phyloP scores from a whole-genome alignment of 257 asterid species.

The Sherardia arvensis region DNA sequence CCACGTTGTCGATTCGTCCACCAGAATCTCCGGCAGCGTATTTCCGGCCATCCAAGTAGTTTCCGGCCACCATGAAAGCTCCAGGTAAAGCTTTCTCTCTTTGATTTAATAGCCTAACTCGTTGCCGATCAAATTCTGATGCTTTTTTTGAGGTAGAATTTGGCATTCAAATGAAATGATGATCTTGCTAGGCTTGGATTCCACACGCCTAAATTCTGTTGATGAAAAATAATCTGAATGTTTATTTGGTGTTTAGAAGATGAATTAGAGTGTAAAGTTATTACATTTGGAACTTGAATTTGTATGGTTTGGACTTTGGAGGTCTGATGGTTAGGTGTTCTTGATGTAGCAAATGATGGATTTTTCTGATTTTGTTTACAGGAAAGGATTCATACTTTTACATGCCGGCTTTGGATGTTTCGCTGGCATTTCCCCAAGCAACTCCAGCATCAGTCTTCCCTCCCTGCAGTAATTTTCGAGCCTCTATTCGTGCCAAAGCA shows the following conservation, averaged over 20 bases:
- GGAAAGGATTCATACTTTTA: conserved; percentile 61
- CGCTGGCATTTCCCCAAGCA: conserved; percentile 91
- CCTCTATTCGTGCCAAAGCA: background rate
- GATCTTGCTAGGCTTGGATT: background rate
- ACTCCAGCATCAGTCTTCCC: conserved; percentile 91
- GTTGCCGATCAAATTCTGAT: background rate
- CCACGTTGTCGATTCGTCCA: background rate
- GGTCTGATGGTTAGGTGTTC: background rate
- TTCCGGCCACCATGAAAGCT: background rate
- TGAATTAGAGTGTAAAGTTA: background rate
- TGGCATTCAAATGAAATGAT: background rate
- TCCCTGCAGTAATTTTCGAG: conserved; percentile 45
- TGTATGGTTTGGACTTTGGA: background rate
- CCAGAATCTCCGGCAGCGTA: background rate
- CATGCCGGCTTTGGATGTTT: conserved; percentile 74
- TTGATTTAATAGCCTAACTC: background rate
- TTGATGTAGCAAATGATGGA: conserved; percentile 11
- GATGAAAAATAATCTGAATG: background rate
- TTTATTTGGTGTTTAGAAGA: background rate
- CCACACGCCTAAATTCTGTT: background rate
- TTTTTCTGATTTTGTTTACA: conserved; percentile 21
- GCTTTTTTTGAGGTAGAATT: background rate
- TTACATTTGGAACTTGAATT: background rate
- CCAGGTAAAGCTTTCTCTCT: conserved; percentile 31
- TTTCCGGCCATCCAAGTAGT: background rate